Percentiles rank a stretch among this genome's conserved stretches.
phyloP scores from a whole-genome alignment of 2,329 filamentous ascomycete genomes.

The Pestalotiopsis sp. region DNA sequence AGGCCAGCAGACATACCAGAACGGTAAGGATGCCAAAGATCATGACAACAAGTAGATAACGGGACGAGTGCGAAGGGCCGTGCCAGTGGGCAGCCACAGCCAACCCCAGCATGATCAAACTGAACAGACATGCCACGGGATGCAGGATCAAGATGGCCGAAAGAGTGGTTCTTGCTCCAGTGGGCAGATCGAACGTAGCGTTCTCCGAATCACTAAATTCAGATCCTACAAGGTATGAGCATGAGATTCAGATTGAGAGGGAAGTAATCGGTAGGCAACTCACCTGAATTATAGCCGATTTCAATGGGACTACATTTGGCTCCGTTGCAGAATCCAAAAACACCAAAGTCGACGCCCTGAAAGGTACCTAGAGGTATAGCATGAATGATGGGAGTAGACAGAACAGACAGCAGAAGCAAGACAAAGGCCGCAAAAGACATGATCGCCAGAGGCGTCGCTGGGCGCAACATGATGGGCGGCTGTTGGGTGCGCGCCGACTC shows the following conservation, averaged over 20 bases:
- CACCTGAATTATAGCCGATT: slow-evolving; percentile 87
- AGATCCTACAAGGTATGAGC: slow-evolving; percentile 21
- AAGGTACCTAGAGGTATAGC: slow-evolving; percentile 82
- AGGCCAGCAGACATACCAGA: slow-evolving; percentile 80
- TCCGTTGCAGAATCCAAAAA: slow-evolving; percentile 84
- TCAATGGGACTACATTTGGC: slow-evolving; percentile 70
- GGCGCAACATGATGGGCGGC: slow-evolving; percentile 74
- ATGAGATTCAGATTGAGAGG: slow-evolving; percentile 13
- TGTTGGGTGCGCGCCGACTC: slow-evolving; percentile 34
- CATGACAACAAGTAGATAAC: slow-evolving; percentile 82
- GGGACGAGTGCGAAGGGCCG: slow-evolving; percentile 83
- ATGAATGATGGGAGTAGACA: slow-evolving; percentile 91
- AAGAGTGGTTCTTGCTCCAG: slow-evolving; percentile 62
- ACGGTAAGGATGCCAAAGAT: slow-evolving; percentile 87
- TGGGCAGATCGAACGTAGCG: slow-evolving; percentile 59
- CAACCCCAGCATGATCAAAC: slow-evolving; percentile 81
- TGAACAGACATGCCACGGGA: slow-evolving; percentile 85
- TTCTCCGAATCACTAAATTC: slow-evolving; percentile 20
- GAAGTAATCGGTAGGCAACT: slow-evolving; percentile 34
- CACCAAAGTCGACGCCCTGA: slow-evolving; percentile 80
- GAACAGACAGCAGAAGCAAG: slow-evolving; percentile 80
- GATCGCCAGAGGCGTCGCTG: slow-evolving; percentile 87
- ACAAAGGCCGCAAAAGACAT: slow-evolving; percentile 85
- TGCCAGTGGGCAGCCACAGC: slow-evolving; percentile 84
- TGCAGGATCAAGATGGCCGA: slow-evolving; percentile 91